Conservation (phyloP, 2,329 filamentous ascomycete genomes). For the Paecilomyces variotii region DNA sequence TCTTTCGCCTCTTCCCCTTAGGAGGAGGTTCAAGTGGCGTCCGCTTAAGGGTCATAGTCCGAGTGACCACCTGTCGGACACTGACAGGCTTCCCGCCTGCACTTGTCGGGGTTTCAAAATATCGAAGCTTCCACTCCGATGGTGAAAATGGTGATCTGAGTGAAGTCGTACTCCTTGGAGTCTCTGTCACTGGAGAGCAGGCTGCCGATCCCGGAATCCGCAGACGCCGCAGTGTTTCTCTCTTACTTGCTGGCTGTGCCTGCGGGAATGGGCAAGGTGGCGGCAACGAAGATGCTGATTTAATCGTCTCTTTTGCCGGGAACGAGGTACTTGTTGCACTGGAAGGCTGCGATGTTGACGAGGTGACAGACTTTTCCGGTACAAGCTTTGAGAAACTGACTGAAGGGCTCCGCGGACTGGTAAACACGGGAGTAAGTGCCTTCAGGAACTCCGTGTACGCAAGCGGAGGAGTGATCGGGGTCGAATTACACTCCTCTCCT, state of each 20-base stretch:
- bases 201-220: constrained; percentile 70
- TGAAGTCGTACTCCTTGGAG: constrained; percentile 57
- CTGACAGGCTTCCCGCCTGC: constrained; percentile 57
- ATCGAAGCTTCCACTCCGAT: constrained; percentile 67
- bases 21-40: constrained; percentile 75
- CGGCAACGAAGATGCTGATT: constrained; percentile 51
- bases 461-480: constrained; percentile 80
- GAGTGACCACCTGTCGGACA: constrained; percentile 86
- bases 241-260: constrained; percentile 51
- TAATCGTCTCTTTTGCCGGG: constrained; percentile 49
- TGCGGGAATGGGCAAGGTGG: constrained; percentile 54
- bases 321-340: constrained; percentile 31
- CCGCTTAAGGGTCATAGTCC: constrained; percentile 80
- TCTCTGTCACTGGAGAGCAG: constrained; percentile 57
- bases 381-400: constrained; percentile 42
- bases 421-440: constrained; percentile 62
- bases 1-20: constrained; percentile 84
- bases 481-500: constrained; percentile 60
- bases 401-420: constrained; percentile 57
- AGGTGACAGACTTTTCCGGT: constrained; percentile 20
- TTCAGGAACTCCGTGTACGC: constrained; percentile 93
- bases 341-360: constrained; percentile 31
- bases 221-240: constrained; percentile 51
- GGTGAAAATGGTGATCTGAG: constrained; percentile 70
- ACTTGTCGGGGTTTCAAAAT: constrained; percentile 52